Base-by-base conservation (phyloP, 495 filamentous ascomycete species). In the Pseudevernia furfuracea region DNA sequence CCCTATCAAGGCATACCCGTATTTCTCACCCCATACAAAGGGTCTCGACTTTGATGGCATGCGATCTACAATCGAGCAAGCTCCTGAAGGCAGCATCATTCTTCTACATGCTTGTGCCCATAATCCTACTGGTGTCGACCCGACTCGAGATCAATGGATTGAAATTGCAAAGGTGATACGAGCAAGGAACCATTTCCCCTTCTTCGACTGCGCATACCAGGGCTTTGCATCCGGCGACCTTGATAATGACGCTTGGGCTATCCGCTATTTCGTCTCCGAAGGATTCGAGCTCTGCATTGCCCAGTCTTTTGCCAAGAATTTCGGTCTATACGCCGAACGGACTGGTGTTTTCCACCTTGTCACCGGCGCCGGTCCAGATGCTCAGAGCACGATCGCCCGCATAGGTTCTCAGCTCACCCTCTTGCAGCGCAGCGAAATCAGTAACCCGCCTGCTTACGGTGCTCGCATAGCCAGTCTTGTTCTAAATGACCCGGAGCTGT, bases 271-370 rank as follows among this genome's bases (percentile, higher is more conserved):
- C 72, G 80, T 97, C 72, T 85, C 91, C 70, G 85, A 95, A 74
- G 95, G 94, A 53, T 97, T 97, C 79, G 94, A 99, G 81, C 83
- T 97, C 39, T 89, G 92, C 70, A 84, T 97, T 62, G 95, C 94
- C 8, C 93, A 99, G 80, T 93, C 89, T 30, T 99, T 96, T 74
- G 92, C 94, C 66, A 98, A 99, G 83, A 99, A 99, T 83, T 96
- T 99, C 72, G 94, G 94, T 65, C 82, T 99, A 28, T 99, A 99
- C 74, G 93, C 93, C 67, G 88, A 99, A 81, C 90, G 94, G 68
- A 91, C 91, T 7, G 94, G 94, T 41, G 92, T 89, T 70, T 99
- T 97, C 87, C 94, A 99, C 75, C 94, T 91, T 72, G 87, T 99
- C 55, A 88, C 92, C 2, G 77, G 86, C 0, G 87, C 93, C 0